A percentile compares a stretch with the other conserved stretches of the same genome.
Conservation (phyloP, 2,329 filamentous ascomycete species). For the Cladosporium velox region DNA sequence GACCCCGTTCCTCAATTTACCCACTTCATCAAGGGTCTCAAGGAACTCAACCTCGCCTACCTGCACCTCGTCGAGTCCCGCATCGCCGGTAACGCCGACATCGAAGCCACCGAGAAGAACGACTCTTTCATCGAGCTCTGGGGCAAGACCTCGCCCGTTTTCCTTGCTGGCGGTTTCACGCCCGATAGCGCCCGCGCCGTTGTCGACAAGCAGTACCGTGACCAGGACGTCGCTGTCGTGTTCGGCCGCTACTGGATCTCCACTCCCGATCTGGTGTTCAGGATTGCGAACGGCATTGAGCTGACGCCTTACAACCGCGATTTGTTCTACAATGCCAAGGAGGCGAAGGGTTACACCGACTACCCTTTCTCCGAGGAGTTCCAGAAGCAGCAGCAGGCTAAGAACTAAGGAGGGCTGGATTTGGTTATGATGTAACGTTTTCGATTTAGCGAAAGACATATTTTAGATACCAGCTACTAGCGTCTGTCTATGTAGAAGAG, state of each 20-base stretch:
- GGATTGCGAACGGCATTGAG: conserved; percentile 44
- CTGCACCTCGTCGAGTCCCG: conserved; percentile 64
- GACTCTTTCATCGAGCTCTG: conserved; percentile 51
- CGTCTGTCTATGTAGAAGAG: too few relatives aligned
- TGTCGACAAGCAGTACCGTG: conserved; percentile 39
- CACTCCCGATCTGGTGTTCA: conserved; percentile 53
- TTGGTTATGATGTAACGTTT: not conserved
- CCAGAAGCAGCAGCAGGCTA: not conserved
- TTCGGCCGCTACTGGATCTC: conserved; percentile 53
- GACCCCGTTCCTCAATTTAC: conserved; percentile 66
- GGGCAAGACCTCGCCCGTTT: conserved; percentile 43
- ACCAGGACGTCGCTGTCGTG: conserved; percentile 47
- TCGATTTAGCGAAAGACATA: not conserved
- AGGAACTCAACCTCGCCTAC: conserved; percentile 58
- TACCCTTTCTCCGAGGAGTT: conserved; percentile 40
- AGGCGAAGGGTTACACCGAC: conserved; percentile 44
- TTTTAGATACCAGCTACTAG: not conserved
- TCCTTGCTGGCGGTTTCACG: conserved; percentile 51
- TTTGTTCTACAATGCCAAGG: conserved; percentile 47
- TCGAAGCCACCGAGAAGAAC: conserved; percentile 43
- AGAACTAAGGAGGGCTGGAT: not conserved
- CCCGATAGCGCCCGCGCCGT: conserved; percentile 41
- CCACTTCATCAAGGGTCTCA: conserved; percentile 56
- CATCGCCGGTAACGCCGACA: conserved; percentile 47
- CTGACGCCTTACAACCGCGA: conserved; percentile 47